Base-by-base conservation (phyloP, 805 yeast species). In the Candida oleophila region DNA sequence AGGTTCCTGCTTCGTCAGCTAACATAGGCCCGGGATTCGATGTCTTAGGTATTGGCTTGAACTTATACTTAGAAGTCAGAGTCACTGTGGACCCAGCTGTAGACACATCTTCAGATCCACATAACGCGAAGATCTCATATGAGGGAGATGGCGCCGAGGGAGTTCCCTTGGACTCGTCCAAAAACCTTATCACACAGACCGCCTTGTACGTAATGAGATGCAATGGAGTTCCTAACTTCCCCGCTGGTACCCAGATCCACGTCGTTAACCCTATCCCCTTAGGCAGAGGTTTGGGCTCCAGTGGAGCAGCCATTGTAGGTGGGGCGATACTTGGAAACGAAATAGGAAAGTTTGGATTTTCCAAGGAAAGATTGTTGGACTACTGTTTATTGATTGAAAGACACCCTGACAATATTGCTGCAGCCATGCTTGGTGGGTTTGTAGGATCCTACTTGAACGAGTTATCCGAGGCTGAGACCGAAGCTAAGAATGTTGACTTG, bases 11-110 rank as follows among this genome's bases (percentile, higher is more conserved):
- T 4, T 91, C 98, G 3, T 87, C 96, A 42, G 99, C 99, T 59
- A 94, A 94, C 60, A 92, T 94, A 44, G 99, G 99, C 7, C 99
- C 99, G 8, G 99, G 99, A 1, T 94, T 92, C 61, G 99, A 94
- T 66, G 99, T 94, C 4, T 71, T 94, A 43, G 99, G 99, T 20
- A 85, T 94, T 36, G 97, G 97, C 40, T 76, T 94, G 53, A 78
- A 86, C 51, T 70, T 90, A 42, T 89, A 71, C 60, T 73, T 94
- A 47, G 86, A 84, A 44, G 73, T 94, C 47, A 72, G 75, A 3
- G 96, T 90, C 25, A 66, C 72, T 8, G 72, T 88, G 37, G 94
- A 89, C 62, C 60, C 80, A 5, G 49, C 67, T 2, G 51, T 54
- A 4, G 69, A 69, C 40, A 75, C 87, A 3, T 70, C 75, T 35